Evolutionary conservation across 441 rosid species (phyloP).

Genomic region (Eruca vesicaria): DNA sequence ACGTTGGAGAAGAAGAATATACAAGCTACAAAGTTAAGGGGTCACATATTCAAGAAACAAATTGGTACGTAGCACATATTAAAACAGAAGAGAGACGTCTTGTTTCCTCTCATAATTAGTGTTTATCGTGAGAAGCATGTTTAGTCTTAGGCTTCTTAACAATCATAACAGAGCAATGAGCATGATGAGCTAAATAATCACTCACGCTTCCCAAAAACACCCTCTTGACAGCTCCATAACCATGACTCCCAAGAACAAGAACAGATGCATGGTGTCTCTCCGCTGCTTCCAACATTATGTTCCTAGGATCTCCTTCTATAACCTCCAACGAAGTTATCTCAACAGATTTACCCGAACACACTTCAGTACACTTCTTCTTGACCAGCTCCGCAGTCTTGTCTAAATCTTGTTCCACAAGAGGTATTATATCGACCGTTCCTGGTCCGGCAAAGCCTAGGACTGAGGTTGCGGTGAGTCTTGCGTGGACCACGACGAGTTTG

Average conservation of each 20-base stretch:
- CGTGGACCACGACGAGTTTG: conserved; percentile 46
- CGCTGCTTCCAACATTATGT: conserved; percentile 24
- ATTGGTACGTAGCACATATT: too few relatives aligned
- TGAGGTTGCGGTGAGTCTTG: conserved; percentile 37
- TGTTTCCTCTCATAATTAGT: background rate
- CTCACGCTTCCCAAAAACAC: conserved; percentile 32
- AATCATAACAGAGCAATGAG: conserved; percentile 29
- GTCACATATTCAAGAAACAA: too few relatives aligned
- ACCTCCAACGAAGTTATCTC: conserved; percentile 28
- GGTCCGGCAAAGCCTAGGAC: conserved; percentile 40
- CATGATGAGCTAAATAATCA: conserved; percentile 30
- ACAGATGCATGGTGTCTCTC: conserved; percentile 46
- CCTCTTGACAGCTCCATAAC: conserved; percentile 48
- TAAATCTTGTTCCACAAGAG: conserved; percentile 41
- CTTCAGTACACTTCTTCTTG: conserved; percentile 29
- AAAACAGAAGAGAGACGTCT: background rate
- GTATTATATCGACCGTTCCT: conserved; percentile 36
- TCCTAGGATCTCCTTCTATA: conserved; percentile 18
- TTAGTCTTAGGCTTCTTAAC: conserved; percentile 26
- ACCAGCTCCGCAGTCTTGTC: conserved; percentile 35
- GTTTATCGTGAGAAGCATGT: background rate
- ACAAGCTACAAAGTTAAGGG: background rate
- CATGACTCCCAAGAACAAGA: conserved; percentile 53
- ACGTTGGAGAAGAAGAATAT: background rate
- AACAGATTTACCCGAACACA: conserved; percentile 32